Base-by-base conservation (phyloP, 768 basidiomycete species). In the Suillus americanus region DNA sequence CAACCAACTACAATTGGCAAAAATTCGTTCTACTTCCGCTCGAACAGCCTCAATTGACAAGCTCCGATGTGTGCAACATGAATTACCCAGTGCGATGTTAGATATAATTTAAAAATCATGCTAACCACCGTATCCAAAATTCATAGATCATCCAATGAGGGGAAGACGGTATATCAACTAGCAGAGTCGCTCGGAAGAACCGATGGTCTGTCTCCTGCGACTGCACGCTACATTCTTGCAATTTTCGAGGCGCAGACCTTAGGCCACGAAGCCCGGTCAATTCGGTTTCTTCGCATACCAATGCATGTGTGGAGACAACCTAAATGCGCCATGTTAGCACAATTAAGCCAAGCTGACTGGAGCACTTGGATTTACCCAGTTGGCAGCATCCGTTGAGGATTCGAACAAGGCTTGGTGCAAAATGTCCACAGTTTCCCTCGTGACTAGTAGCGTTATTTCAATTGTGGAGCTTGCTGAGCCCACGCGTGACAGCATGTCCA, bases 101-200 rank as follows among this genome's bases (percentile, higher is more conserved):
- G 18, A 53, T 18, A 53, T 2, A 28, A 5, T n/a, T n/a, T n/a
- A 20, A 30, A 33, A n/a, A 54, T 54, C 12, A 54, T n/a, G 3
- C 5, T 35, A 13, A 35, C 53, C 20, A 72, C 62, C 79, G 71
- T 60, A 79, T 63, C 82, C 82, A 83, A 18, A 81, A 71, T 65
- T 80, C 83, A 59, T 76, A 73, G 61, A 84, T 66, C 60, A 66
- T 66, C 80, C 81, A 83, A 10, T 69, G 69, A 55, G 70, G 66
- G 38, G 72, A 59, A 25, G 56, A 38, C 10, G 23, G 53, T 57
- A 75, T 69, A 62, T 76, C 68, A 41, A 66, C 67, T 40, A 64
- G 51, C 25, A 77, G 73, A 33, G 69, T 68, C 18, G 68, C 70
- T 60, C 73, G 76, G 66, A 80, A 75, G 54, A 72, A 72, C 48